Percentiles rank a stretch among this genome's conserved stretches.
Evolutionary conservation across 2,329 filamentous ascomycete genomes (phyloP).

Genomic region (Epichloe bromicola): DNA sequence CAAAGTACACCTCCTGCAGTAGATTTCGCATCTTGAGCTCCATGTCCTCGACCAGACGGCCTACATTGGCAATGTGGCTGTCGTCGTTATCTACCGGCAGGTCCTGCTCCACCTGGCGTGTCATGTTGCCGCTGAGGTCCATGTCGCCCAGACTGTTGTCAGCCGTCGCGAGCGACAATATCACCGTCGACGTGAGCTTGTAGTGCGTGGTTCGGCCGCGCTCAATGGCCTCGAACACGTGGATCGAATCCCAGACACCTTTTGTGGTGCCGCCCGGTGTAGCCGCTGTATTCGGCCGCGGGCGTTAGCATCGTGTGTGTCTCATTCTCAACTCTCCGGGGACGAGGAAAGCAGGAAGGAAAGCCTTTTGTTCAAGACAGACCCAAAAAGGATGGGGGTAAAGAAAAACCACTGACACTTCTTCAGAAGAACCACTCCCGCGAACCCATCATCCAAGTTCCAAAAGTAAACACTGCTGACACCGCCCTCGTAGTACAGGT

Average conservation of each 20-base stretch:
- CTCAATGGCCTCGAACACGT: slow-evolving; percentile 95
- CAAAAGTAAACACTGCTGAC: slow-evolving; percentile 96
- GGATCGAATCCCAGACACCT: slow-evolving; percentile 94
- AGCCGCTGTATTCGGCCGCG: slow-evolving; percentile 36
- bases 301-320: neutral
- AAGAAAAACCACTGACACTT: slow-evolving; percentile 49
- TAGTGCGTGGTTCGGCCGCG: slow-evolving; percentile 87
- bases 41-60: slow-evolving; percentile 94
- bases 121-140: slow-evolving; percentile 96
- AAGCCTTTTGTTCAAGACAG: neutral
- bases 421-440: slow-evolving; percentile 88
- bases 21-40: slow-evolving; percentile 98
- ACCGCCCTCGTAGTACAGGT: slow-evolving; percentile 93
- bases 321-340: neutral
- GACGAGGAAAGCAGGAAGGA: neutral
- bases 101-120: slow-evolving; percentile 86
- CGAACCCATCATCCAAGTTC: slow-evolving; percentile 96
- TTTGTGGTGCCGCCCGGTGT: slow-evolving; percentile 52
- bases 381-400: neutral
- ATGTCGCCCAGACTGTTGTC: slow-evolving; percentile 58
- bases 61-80: slow-evolving; percentile 91
- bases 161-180: slow-evolving; percentile 65
- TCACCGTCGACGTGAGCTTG: slow-evolving; percentile 94
- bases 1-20: slow-evolving; percentile 97
- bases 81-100: slow-evolving; percentile 79